Conservation (phyloP, 257 asterid genomes). For the Lycium barbarum region DNA sequence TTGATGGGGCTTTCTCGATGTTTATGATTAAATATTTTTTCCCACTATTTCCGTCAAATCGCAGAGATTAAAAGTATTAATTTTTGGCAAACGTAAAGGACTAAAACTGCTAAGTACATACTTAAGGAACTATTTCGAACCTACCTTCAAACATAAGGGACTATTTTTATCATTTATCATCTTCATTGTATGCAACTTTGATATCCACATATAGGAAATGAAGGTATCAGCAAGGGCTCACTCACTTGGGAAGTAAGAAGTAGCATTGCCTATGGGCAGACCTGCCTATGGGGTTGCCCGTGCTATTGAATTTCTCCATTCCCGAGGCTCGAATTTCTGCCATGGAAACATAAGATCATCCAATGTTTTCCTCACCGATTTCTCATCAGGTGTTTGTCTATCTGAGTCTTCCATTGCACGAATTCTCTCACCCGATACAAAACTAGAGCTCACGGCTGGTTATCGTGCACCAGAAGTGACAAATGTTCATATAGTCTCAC, state of each 20-base stretch:
- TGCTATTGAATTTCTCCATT: constrained; percentile 39
- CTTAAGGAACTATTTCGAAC: too few relatives aligned
- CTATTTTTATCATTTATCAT: too few relatives aligned
- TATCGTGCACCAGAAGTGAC: constrained; percentile 44
- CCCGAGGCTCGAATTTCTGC: constrained; percentile 33
- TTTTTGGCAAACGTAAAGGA: too few relatives aligned
- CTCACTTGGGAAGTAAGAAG: constrained; percentile 43
- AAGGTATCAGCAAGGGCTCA: constrained; percentile 26
- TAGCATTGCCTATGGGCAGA: constrained; percentile 39
- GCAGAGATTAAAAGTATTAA: too few relatives aligned
- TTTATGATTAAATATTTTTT: too few relatives aligned
- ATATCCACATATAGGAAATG: constrained; percentile 31
- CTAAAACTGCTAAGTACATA: too few relatives aligned
- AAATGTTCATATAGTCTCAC: constrained; percentile 30
- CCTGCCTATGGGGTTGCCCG: constrained; percentile 40
- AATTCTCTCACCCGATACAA: background rate
- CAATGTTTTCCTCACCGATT: constrained; percentile 39
- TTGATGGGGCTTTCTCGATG: too few relatives aligned
- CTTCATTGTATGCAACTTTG: too few relatives aligned
- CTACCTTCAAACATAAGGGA: too few relatives aligned
- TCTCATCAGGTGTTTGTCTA: constrained; percentile 27
- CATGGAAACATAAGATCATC: constrained; percentile 48
- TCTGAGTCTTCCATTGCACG: constrained; percentile 37
- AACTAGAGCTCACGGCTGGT: constrained; percentile 16
- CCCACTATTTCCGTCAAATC: too few relatives aligned